These are phyloP conservation scores for Coelastrella sp. DNA, from an alignment of 139 green algal genomes.

Conservation along the genomic window DNA sequence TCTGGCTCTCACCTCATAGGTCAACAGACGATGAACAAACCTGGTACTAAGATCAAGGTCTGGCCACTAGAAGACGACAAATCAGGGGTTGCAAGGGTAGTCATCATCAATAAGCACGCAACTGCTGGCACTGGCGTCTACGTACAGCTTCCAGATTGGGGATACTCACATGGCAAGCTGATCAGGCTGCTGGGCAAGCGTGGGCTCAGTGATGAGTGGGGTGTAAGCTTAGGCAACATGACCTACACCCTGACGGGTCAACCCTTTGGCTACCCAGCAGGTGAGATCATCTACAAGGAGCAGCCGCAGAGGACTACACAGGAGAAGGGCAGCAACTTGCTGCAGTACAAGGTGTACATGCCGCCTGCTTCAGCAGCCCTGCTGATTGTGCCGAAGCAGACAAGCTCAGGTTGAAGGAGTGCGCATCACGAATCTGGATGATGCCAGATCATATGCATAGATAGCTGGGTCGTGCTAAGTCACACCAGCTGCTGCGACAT, in stretches of 20 bases:
- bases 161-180: conserved; percentile 16
- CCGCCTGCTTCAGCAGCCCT: conserved; percentile 27
- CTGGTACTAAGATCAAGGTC: not conserved
- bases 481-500: too few relatives aligned
- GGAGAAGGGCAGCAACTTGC: not conserved
- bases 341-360: conserved; percentile 24
- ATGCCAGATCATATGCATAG: too few relatives aligned
- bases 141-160: not conserved
- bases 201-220: conserved; percentile 8
- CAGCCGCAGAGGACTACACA: not conserved
- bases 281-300: not conserved
- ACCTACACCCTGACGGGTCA: not conserved
- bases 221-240: conserved; percentile 34
- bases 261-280: not conserved
- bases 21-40: not conserved
- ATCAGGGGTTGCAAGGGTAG: not conserved
- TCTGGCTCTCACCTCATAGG: not conserved
- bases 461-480: too few relatives aligned
- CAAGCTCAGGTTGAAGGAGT: not conserved
- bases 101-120: conserved; percentile 44
- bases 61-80: conserved; percentile 15
- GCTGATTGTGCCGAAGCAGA: conserved; percentile 11
- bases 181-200: conserved; percentile 22
- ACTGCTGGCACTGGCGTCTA: not conserved
- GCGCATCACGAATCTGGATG: not conserved